phyloP scores from a whole-genome alignment of 495 filamentous ascomycete species.

The Penicillium manginii region DNA sequence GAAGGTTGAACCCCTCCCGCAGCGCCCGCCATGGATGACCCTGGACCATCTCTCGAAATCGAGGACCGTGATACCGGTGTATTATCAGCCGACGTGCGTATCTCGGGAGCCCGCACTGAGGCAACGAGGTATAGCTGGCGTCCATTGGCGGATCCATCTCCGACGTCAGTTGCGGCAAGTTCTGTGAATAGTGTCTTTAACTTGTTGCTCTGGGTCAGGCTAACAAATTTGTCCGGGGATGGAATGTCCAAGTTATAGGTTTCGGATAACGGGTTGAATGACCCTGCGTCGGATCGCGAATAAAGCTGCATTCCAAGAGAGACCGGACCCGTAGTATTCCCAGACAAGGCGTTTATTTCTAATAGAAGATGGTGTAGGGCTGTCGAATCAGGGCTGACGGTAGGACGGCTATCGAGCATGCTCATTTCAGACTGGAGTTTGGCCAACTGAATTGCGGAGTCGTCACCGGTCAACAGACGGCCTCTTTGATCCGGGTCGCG shows the following conservation, averaged over 20 bases:
- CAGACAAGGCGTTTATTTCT: constrained; percentile 78
- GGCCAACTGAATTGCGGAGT: constrained; percentile 90
- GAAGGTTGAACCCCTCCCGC: constrained; percentile 31
- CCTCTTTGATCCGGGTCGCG: constrained; percentile 83
- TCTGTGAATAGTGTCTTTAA: constrained; percentile 89
- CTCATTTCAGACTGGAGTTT: constrained; percentile 95
- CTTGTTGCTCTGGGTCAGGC: constrained; percentile 59
- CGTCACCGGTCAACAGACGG: constrained; percentile 83
- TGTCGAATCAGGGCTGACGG: constrained; percentile 64
- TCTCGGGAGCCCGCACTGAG: constrained; percentile 69
- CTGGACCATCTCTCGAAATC: constrained; percentile 41
- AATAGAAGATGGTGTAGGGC: constrained; percentile 84
- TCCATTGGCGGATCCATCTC: constrained; percentile 68
- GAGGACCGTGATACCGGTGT: constrained; percentile 33
- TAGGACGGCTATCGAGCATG: constrained; percentile 79
- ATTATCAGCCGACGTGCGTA: constrained; percentile 44
- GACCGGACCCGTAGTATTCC: constrained; percentile 69
- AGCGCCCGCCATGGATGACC: constrained; percentile 32
- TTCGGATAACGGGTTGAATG: constrained; percentile 74
- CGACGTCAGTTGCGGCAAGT: constrained; percentile 78
- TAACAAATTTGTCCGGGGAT: constrained; percentile 66
- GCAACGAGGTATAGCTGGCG: constrained; percentile 82
- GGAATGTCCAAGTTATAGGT: constrained; percentile 80
- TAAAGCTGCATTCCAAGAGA: constrained; percentile 82
- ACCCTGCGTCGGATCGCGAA: constrained; percentile 62